These are phyloP conservation scores for Fusarium illudens DNA, from an alignment of 2,329 filamentous ascomycete genomes.

Conservation along the genomic window DNA sequence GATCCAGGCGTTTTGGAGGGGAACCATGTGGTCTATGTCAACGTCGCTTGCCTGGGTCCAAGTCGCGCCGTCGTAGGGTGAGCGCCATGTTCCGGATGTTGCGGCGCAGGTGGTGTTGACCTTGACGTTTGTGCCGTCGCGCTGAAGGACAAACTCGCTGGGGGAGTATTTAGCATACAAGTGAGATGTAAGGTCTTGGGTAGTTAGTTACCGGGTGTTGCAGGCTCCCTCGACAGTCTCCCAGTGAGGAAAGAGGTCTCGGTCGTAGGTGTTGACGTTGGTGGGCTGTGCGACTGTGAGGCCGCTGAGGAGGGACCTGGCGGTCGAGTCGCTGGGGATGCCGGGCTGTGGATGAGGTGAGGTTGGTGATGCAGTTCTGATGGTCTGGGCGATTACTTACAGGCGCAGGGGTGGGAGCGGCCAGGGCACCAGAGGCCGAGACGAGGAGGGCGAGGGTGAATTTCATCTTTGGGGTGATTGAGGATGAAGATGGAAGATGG, in stretches of 20 bases:
- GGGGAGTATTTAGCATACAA: constrained; percentile 8
- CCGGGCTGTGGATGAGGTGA: constrained; percentile 53
- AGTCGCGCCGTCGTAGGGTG: constrained; percentile 76
- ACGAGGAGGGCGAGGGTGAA: constrained; percentile 41
- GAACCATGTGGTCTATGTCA: constrained; percentile 87
- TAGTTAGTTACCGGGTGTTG: constrained; percentile 66
- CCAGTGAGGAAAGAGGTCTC: constrained; percentile 78
- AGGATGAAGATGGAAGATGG: neutral
- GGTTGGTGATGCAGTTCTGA: neutral
- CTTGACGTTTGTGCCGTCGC: constrained; percentile 74
- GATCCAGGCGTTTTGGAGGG: constrained; percentile 82
- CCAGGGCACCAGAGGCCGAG: constrained; percentile 41
- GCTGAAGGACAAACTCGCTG: constrained; percentile 40
- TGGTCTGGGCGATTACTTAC: constrained; percentile 29
- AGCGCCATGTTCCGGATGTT: constrained; percentile 73
- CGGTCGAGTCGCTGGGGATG: constrained; percentile 67
- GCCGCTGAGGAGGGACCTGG: constrained; percentile 64
- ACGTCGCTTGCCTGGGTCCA: constrained; percentile 75
- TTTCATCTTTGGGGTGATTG: constrained; percentile 43
- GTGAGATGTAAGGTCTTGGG: neutral
- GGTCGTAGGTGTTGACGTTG: constrained; percentile 66
- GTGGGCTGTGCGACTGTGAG: constrained; percentile 66
- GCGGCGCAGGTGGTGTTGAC: constrained; percentile 67
- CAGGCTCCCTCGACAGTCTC: constrained; percentile 70
- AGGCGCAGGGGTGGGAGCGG: constrained; percentile 42